A percentile compares a stretch with the other conserved stretches of the same genome.
phyloP scores from a whole-genome alignment of 331 rosid species.

The Quercus tomentella region DNA sequence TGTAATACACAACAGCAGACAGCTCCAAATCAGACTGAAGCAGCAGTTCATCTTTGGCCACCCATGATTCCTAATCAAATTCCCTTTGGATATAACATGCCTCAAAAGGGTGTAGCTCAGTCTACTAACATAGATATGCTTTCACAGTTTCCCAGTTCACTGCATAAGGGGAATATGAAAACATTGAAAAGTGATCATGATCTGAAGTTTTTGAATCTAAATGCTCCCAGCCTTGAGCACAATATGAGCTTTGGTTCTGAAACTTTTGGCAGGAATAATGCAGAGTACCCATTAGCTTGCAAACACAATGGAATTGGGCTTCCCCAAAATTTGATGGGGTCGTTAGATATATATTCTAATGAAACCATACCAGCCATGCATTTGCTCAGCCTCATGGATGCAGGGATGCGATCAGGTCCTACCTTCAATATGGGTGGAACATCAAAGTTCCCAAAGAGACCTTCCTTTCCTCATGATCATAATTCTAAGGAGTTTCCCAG shows the following conservation, averaged over 20 bases:
- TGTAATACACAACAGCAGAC: conserved; percentile 53
- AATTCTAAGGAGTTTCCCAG: conserved; percentile 41
- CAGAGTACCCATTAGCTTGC: conserved; percentile 53
- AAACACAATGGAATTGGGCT: conserved; percentile 49
- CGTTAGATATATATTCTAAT: conserved; percentile 76
- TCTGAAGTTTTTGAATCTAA: conserved; percentile 40
- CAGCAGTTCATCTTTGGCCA: conserved; percentile 65
- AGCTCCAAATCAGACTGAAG: conserved; percentile 49
- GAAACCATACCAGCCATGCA: conserved; percentile 98
- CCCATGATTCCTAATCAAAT: conserved; percentile 37
- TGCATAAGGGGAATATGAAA: conserved; percentile 42
- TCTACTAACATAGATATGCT: conserved; percentile 35
- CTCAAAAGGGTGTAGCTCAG: conserved; percentile 54
- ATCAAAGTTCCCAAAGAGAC: conserved; percentile 48
- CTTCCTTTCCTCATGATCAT: conserved; percentile 46
- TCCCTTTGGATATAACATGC: conserved; percentile 38
- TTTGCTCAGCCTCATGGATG: conserved; percentile 97
- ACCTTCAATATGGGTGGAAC: conserved; percentile 47
- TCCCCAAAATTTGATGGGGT: conserved; percentile 48
- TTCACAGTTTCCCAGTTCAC: conserved; percentile 36
- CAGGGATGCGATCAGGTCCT: conserved; percentile 70
- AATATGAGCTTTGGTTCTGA: conserved; percentile 46
- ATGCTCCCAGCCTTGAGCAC: conserved; percentile 37
- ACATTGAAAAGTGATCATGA: conserved; percentile 35
- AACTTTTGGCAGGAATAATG: conserved; percentile 45